Evolutionary conservation across 2,329 filamentous ascomycete genomes (phyloP).

Genomic region (Diaporthe vexans): DNA sequence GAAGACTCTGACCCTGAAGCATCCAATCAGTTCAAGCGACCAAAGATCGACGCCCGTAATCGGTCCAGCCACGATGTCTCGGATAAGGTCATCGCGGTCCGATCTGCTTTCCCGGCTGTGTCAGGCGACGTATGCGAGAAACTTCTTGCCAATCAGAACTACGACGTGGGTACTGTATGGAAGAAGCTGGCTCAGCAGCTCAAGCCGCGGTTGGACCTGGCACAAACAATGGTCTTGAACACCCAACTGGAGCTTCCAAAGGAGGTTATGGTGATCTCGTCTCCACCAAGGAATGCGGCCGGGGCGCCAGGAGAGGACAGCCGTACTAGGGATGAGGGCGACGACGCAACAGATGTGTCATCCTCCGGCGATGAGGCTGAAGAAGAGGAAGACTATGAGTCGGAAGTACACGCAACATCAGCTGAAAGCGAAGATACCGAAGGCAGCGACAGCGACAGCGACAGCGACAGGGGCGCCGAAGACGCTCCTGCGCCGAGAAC

Average conservation of each 20-base stretch:
- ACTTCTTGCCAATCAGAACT: slow-evolving; percentile 51
- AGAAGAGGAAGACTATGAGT: slow-evolving; percentile 40
- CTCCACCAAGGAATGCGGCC: slow-evolving; percentile 23
- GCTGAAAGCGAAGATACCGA: slow-evolving; percentile 41
- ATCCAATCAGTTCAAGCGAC: background rate
- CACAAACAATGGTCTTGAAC: slow-evolving; percentile 40
- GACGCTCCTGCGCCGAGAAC: slow-evolving; percentile 32
- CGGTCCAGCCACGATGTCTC: slow-evolving; percentile 31
- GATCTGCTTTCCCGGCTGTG: slow-evolving; percentile 59
- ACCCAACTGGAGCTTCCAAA: slow-evolving; percentile 40
- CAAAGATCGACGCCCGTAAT: background rate
- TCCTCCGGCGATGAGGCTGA: slow-evolving; percentile 38
- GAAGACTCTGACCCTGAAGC: background rate
- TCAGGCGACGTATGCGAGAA: slow-evolving; percentile 53
- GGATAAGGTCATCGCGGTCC: slow-evolving; percentile 44
- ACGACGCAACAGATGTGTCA: slow-evolving; percentile 36
- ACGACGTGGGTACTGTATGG: slow-evolving; percentile 56
- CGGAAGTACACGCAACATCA: background rate
- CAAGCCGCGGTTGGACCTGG: slow-evolving; percentile 46
- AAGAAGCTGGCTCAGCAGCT: slow-evolving; percentile 51
- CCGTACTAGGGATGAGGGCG: slow-evolving; percentile 41
- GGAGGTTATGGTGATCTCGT: slow-evolving; percentile 43
- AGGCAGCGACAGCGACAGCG: slow-evolving; percentile 40
- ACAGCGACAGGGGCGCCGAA: slow-evolving; percentile 46
- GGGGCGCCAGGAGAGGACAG: slow-evolving; percentile 34